Conservation (phyloP, 2,329 filamentous ascomycete genomes). For the Cadophora luteo-olivacea region DNA sequence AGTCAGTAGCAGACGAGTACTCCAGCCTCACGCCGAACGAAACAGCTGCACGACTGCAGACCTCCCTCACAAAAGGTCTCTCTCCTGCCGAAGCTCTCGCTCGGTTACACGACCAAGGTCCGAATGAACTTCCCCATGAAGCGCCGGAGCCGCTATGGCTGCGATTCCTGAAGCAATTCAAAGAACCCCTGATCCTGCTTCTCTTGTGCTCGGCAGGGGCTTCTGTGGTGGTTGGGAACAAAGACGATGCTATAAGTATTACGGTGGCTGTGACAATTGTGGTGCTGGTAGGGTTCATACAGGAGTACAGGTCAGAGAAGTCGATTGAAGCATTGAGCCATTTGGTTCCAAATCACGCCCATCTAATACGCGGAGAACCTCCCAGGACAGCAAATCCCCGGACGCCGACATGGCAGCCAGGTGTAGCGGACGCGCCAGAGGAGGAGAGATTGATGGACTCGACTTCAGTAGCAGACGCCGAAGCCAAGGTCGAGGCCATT, state of each 20-base stretch:
- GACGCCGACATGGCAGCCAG: conserved; percentile 56
- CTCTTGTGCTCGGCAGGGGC: conserved; percentile 86
- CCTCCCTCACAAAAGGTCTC: conserved; percentile 84
- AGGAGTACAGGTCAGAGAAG: conserved; percentile 97
- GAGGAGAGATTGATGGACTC: conserved; percentile 37
- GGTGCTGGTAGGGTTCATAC: conserved; percentile 92
- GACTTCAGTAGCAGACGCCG: conserved; percentile 53
- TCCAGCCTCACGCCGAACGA: conserved; percentile 77
- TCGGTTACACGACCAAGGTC: conserved; percentile 80
- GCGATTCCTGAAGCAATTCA: conserved; percentile 94
- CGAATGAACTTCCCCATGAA: conserved; percentile 94
- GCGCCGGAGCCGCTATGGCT: conserved; percentile 94
- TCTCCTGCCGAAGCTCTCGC: conserved; percentile 81
- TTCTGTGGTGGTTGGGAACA: conserved; percentile 89
- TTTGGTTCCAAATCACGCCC: conserved; percentile 92
- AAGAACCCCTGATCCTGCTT: conserved; percentile 93
- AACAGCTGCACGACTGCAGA: conserved; percentile 77
- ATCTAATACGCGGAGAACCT: conserved; percentile 73
- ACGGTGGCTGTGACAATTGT: conserved; percentile 96
- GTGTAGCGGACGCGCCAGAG: conserved; percentile 38
- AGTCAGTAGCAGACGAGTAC: conserved; percentile 61
- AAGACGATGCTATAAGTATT: conserved; percentile 95
- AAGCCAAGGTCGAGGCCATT: conserved; percentile 67
- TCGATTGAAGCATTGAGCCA: conserved; percentile 94
- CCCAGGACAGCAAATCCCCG: conserved; percentile 33